phyloP scores from a whole-genome alignment of 148 eudicot genomes.

The Amaranthus cruentus region DNA sequence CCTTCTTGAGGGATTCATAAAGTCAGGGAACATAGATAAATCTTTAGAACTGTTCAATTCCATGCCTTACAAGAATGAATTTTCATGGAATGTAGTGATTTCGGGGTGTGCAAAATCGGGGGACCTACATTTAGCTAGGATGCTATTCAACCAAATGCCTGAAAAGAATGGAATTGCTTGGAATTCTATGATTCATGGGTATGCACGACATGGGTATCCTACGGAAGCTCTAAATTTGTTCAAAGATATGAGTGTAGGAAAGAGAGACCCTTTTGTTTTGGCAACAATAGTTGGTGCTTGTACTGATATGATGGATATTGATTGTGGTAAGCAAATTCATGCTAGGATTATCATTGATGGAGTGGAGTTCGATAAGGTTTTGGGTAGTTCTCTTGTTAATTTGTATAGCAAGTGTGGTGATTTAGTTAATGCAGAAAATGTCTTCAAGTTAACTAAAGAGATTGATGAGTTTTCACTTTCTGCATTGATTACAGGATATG shows the following conservation, averaged over 20 bases:
- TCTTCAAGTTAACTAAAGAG: conserved; percentile 36
- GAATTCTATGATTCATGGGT: conserved; percentile 84
- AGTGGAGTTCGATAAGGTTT: conserved; percentile 62
- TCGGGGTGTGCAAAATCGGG: conserved; percentile 56
- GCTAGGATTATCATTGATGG: conserved; percentile 42
- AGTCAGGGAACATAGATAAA: conserved; percentile 29
- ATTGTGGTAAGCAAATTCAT: conserved; percentile 76
- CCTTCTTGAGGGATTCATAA: conserved; percentile 61
- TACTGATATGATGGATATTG: conserved; percentile 50
- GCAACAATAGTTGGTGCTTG: conserved; percentile 72
- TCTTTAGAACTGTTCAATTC: conserved; percentile 40
- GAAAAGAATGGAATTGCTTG: conserved; percentile 62
- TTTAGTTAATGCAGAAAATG: conserved; percentile 46
- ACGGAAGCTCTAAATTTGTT: conserved; percentile 62
- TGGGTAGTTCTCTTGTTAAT: conserved; percentile 75
- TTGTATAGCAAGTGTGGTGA: conserved; percentile 80
- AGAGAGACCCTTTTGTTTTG: conserved; percentile 54
- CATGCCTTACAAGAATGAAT: conserved; percentile 65
- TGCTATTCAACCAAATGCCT: conserved; percentile 72
- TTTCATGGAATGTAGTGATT: conserved; percentile 77
- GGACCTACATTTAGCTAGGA: conserved; percentile 44
- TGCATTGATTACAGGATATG: conserved; percentile 76
- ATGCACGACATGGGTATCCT: conserved; percentile 48
- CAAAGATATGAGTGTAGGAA: conserved; percentile 39
- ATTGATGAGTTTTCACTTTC: conserved; percentile 76